Evolutionary conservation across 768 basidiomycete species (phyloP).

Genomic region (Podaxis mareebaensis): DNA sequence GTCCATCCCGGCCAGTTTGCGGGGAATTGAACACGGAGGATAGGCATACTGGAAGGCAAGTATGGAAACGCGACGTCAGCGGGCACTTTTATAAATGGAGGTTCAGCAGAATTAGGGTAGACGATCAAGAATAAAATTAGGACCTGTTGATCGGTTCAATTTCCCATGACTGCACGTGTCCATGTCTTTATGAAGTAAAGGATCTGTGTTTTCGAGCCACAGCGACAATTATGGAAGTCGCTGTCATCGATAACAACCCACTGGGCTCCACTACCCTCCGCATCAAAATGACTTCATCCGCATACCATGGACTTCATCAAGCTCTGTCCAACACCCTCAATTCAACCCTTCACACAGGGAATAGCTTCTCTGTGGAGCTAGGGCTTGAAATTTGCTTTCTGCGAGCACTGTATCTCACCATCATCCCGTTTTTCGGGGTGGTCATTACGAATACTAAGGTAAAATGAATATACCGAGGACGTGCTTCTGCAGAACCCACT

Average conservation of each 20-base stretch:
- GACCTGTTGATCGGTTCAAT: not conserved
- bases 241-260: constrained; percentile 5
- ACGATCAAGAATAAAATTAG: not conserved
- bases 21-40: constrained; percentile 36
- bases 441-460: too few species aligned
- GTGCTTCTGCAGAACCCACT: too few species aligned
- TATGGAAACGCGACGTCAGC: constrained; percentile 4
- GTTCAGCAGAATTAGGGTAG: not conserved
- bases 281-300: not conserved
- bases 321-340: not conserved
- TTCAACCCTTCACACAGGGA: not conserved
- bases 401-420: too few species aligned
- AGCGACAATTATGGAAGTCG: not conserved
- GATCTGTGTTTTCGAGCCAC: not conserved
- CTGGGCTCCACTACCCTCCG: not conserved
- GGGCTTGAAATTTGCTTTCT: not conserved
- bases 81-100: constrained; percentile 10
- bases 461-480: too few species aligned
- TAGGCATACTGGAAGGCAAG: constrained; percentile 19
- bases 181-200: not conserved
- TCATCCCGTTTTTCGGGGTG: too few species aligned
- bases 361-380: too few species aligned
- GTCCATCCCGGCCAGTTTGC: constrained; percentile 38
- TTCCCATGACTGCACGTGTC: constrained; percentile 3
- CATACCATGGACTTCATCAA: not conserved